phyloP scores from a whole-genome alignment of 2,329 filamentous ascomycete species.

The Claviceps spartinae region DNA sequence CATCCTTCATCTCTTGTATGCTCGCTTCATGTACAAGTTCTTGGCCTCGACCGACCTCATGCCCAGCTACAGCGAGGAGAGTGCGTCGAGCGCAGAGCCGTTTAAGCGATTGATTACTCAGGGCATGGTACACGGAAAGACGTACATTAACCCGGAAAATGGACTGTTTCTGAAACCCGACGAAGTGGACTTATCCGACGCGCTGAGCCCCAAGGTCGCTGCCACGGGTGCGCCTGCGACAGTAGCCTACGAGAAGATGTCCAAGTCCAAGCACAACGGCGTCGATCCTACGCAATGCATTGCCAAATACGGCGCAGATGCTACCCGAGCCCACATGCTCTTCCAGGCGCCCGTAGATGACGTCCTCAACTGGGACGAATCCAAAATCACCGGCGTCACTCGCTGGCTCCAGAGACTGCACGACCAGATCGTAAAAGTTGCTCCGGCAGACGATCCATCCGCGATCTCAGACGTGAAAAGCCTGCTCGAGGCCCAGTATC shows the following conservation, averaged over 20 bases:
- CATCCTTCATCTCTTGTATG: slow-evolving; percentile 78
- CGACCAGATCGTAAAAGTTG: slow-evolving; percentile 33
- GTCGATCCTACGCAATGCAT: slow-evolving; percentile 69
- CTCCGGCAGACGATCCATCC: slow-evolving; percentile 7
- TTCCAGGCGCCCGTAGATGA: slow-evolving; percentile 80
- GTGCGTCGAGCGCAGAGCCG: slow-evolving; percentile 45
- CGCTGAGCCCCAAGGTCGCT: slow-evolving; percentile 44
- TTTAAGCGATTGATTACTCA: slow-evolving; percentile 76
- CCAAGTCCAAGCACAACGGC: slow-evolving; percentile 86
- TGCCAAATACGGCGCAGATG: slow-evolving; percentile 64
- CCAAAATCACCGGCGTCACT: slow-evolving; percentile 67
- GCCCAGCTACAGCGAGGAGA: slow-evolving; percentile 23
- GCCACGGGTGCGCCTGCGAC: slow-evolving; percentile 44
- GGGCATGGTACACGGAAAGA: slow-evolving; percentile 87
- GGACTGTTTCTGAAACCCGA: slow-evolving; percentile 65
- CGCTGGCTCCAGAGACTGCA: slow-evolving; percentile 64
- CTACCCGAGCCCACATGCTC: slow-evolving; percentile 72
- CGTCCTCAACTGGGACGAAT: slow-evolving; percentile 76
- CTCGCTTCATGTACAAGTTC: slow-evolving; percentile 84
- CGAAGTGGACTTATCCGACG: slow-evolving; percentile 53
- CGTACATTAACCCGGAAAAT: slow-evolving; percentile 59
- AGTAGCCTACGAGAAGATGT: slow-evolving; percentile 80
- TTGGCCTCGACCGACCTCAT: slow-evolving; percentile 44
- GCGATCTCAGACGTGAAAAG: slow-evolving; percentile 12
- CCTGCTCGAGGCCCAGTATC: slow-evolving; percentile 24